Evolutionary conservation across 208 protist species (phyloP).

Genomic region (Perkinsela sp.): DNA sequence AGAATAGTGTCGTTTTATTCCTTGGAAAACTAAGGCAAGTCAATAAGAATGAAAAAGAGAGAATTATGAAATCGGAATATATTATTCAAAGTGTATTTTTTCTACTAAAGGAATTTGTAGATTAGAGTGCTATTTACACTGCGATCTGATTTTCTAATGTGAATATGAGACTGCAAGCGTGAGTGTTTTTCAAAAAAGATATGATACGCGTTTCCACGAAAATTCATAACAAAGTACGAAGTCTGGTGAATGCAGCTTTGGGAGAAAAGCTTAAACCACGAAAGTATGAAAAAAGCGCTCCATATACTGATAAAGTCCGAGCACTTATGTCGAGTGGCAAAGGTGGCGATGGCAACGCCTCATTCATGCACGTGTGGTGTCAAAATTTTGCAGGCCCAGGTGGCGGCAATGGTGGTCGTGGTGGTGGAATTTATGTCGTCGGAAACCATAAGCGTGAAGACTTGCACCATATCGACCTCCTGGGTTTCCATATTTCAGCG

Average conservation of each 20-base stretch:
- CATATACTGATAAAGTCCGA: conserved; percentile 48
- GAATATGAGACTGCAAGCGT: too few relatives aligned
- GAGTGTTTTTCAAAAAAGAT: too few relatives aligned
- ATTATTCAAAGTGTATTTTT: too few relatives aligned
- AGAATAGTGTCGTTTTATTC: too few relatives aligned
- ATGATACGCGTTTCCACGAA: neutral
- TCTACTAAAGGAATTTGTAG: too few relatives aligned
- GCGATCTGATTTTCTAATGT: too few relatives aligned
- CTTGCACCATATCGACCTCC: conserved; percentile 24
- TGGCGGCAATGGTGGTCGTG: conserved; percentile 56
- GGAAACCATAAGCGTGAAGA: conserved; percentile 15
- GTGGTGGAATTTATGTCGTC: conserved; percentile 38
- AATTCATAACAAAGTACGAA: neutral
- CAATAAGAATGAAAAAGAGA: too few relatives aligned
- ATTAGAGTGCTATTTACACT: too few relatives aligned
- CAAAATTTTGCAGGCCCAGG: conserved; percentile 65
- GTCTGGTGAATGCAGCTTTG: neutral
- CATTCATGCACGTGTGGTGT: conserved; percentile 49
- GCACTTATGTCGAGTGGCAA: conserved; percentile 38
- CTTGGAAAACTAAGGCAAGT: too few relatives aligned
- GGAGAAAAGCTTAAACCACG: neutral
- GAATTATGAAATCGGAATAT: too few relatives aligned
- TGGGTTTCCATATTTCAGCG: conserved; percentile 29
- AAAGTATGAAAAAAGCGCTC: neutral
- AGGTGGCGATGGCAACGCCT: conserved; percentile 47